These are phyloP conservation scores for Solanum bukasovii DNA, from an alignment of 257 asterid species.

Conservation along the genomic window DNA sequence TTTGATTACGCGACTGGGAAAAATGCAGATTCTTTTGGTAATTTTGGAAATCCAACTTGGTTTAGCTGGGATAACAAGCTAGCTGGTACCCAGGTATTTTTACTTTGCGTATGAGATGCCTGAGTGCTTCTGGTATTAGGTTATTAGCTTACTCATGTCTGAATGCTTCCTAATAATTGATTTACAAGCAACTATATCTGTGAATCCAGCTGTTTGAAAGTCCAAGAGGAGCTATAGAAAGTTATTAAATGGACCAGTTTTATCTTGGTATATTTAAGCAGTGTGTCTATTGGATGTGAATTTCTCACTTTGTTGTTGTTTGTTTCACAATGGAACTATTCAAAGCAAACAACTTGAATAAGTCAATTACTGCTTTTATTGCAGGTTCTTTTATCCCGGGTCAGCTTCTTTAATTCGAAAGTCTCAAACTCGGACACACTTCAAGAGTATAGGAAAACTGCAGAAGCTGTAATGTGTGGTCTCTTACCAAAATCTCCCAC, in stretches of 20 bases:
- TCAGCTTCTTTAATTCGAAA: constrained; percentile 56
- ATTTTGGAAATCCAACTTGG: constrained; percentile 79
- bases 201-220: not conserved
- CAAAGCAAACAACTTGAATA: not conserved
- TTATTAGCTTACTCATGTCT: not conserved
- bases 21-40: constrained; percentile 40
- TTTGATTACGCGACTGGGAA: constrained; percentile 52
- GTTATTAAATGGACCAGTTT: not conserved
- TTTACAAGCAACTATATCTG: not conserved
- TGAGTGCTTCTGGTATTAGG: not conserved
- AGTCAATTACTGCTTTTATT: not conserved
- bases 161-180: not conserved
- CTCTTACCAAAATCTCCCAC: constrained; percentile 73
- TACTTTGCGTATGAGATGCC: not conserved
- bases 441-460: constrained; percentile 47
- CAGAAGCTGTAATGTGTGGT: constrained; percentile 89
- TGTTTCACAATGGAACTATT: not conserved
- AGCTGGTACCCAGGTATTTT: constrained; percentile 71
- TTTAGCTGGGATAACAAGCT: constrained; percentile 94
- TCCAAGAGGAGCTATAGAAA: not conserved
- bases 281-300: not conserved
- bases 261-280: not conserved
- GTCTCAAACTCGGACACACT: constrained; percentile 34
- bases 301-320: not conserved
- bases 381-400: constrained; percentile 77